Base-by-base conservation (phyloP, 2,329 filamentous ascomycete genomes). In the Helicocarpus griseus region DNA sequence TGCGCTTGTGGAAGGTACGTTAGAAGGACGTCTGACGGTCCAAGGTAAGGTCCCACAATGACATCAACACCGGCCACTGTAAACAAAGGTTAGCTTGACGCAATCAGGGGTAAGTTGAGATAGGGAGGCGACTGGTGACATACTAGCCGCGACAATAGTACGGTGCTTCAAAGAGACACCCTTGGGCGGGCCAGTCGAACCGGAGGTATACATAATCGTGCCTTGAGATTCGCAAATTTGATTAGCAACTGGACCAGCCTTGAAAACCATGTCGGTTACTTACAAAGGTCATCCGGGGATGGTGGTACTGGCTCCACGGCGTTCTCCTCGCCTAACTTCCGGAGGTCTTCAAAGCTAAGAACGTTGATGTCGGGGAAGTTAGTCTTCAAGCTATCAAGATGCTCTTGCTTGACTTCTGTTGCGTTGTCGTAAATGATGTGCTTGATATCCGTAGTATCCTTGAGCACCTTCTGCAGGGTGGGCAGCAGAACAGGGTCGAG, bases 1-100 rank as follows among this genome's bases (percentile, higher is more conserved):
- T 98, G 93, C 2, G 93, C 90, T 49, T 95, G 83, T 1, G 93
- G 93, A 13, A 98, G 81, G 69, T 97, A 98, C 21, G 90, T 89
- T 43, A 98, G 79, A 40, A 97, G 77, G 43, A 80, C 79, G 60
- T 98, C 93, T 43, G 79, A 81, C 53, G 85, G 82, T 54, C 83
- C 85, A 47, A 97, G 80, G 62, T 85, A 85, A 53, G 85, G 82
- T 21, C 86, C 87, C 45, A 97, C 83, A 55, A 88, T 83, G 39
- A 79, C 79, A 63, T 85, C 81, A 43, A 95, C 81, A 66, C 93
- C 93, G 44, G 91, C 86, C 57, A 95, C 80, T 83, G 60, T 17
- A 48, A 29, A 33, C 39, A 41, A 56, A 43, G 24, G 49, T 59
- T 48, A 60, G 38, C 45, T 51, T 38, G 2, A 21, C 17, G 39